phyloP scores from a whole-genome alignment of 257 asterid species.

The Scutellaria barbata region DNA sequence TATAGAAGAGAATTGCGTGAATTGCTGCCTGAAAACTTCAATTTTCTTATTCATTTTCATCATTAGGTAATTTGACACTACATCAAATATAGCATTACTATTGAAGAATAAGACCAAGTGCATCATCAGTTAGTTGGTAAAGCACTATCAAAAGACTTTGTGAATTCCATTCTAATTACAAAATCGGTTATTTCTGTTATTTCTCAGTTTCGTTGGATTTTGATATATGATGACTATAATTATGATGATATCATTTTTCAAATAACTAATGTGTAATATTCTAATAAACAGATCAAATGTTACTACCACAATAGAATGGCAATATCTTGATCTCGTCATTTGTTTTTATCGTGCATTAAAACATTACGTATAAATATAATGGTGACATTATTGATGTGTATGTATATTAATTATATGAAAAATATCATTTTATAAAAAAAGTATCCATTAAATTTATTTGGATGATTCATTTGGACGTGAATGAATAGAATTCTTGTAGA shows the following conservation, averaged over 20 bases:
- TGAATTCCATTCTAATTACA: conserved; percentile 24
- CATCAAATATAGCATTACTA: neutral
- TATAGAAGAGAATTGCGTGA: conserved; percentile 31
- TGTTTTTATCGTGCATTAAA: too few relatives aligned
- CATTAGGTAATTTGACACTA: conserved; percentile 36
- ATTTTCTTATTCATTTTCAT: conserved; percentile 31
- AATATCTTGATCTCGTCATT: too few relatives aligned
- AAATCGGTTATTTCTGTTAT: conserved; percentile 2
- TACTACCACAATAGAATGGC: too few relatives aligned
- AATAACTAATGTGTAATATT: too few relatives aligned
- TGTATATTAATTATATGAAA: too few relatives aligned
- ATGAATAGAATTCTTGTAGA: neutral
- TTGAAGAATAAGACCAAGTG: neutral
- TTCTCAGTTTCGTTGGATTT: conserved; percentile 22
- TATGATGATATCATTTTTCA: too few relatives aligned
- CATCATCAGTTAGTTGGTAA: conserved; percentile 29
- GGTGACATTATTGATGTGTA: too few relatives aligned
- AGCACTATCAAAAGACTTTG: conserved; percentile 16
- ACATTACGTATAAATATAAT: too few relatives aligned
- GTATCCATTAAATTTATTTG: too few relatives aligned
- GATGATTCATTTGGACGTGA: neutral
- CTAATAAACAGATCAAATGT: too few relatives aligned
- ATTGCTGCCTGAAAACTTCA: neutral
- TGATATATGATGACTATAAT: neutral
- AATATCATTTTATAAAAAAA: too few relatives aligned